Evolutionary conservation across 23 red algal genomes (phyloP), one percentile per base, ranked within the genome.

Genomic region (Gracilariopsis chorda): DNA sequence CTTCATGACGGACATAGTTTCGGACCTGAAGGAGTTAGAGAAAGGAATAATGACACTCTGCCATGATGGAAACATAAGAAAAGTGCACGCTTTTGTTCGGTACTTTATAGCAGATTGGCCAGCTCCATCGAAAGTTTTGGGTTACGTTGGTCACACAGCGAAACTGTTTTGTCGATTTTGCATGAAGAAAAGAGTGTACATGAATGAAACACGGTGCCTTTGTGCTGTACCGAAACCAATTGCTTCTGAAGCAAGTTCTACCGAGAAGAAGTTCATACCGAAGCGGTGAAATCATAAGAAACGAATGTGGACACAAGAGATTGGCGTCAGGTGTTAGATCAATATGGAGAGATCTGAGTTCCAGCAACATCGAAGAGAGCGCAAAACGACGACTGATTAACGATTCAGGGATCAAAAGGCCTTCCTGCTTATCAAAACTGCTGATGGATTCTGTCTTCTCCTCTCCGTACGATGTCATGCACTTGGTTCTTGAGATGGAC

Each of bases 401-500:
- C 7, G 14, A 25, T 2, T 32, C 13, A 2, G 57, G 57, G 25
- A 62, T 62, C 57, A 62, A 62, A 4, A 62, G 57, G 34, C 4
- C 25, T 1, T 62, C 57, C 8, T 8, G 27, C 2, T 28, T 62
- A 13, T 62, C 21, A 24, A 24, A 62, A 36, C 43, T 74, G 68
- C 35, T 27, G 14, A 9, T 46, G 16, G 68, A 74, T 37, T 74
- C 25, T 46, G 68, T 74, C 4, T 48, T 46, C 68, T 74, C 68
- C 4, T 46, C 43, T 74, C 68, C 68, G 43, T 74, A 74, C 19
- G 68, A 74, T 74, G 9, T 37, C 8, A 74, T 74, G 68, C 68
- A 74, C n/a, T 36, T 74, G 8, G 39, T 74, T 13, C 44, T 74
- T 55, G 4, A n/a, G 72, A 10, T 77, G n/a, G 40, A 35, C 24